phyloP scores from a whole-genome alignment of 495 filamentous ascomycete species.

The Coniosporium apollinis region DNA sequence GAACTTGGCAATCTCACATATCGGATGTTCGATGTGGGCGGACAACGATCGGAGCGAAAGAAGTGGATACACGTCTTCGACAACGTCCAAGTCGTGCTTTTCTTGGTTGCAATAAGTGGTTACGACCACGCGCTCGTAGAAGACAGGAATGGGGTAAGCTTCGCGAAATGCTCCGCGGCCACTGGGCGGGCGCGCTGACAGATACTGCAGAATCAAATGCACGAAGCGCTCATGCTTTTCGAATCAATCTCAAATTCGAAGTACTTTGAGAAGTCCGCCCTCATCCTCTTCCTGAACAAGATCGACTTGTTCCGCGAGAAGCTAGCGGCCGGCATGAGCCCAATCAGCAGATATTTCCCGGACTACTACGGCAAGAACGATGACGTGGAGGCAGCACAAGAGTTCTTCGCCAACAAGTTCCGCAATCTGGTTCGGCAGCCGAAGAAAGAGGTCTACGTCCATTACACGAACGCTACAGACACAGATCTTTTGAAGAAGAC shows the following conservation, averaged over 20 bases:
- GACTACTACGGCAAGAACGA: conserved; percentile 57
- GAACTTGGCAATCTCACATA: conserved; percentile 96
- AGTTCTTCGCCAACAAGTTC: conserved; percentile 87
- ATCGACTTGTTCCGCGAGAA: conserved; percentile 95
- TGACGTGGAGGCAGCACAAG: conserved; percentile 45
- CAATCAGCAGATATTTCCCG: conserved; percentile 81
- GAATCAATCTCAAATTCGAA: conserved; percentile 94
- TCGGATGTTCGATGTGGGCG: conserved; percentile 99
- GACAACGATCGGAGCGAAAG: conserved; percentile 96
- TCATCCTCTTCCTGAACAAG: conserved; percentile 98
- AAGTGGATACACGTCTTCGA: conserved; percentile 99
- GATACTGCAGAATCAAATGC: conserved; percentile 88
- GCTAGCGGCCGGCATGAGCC: conserved; percentile 43
- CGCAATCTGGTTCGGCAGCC: conserved; percentile 69
- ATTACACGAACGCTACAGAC: conserved; percentile 89
- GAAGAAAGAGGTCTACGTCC: conserved; percentile 73
- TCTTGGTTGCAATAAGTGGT: conserved; percentile 96
- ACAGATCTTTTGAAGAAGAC: conserved; percentile 96
- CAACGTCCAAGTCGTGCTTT: conserved; percentile 96
- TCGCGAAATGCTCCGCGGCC: background rate
- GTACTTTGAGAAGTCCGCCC: conserved; percentile 91
- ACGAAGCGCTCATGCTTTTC: conserved; percentile 94
- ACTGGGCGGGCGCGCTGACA: background rate
- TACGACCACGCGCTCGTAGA: conserved; percentile 98
- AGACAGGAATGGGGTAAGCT: conserved; percentile 85